Percentiles rank a stretch among this genome's conserved stretches.
Evolutionary conservation across 2,329 filamentous ascomycete species (phyloP).

Genomic region (Alternaria postmessia): DNA sequence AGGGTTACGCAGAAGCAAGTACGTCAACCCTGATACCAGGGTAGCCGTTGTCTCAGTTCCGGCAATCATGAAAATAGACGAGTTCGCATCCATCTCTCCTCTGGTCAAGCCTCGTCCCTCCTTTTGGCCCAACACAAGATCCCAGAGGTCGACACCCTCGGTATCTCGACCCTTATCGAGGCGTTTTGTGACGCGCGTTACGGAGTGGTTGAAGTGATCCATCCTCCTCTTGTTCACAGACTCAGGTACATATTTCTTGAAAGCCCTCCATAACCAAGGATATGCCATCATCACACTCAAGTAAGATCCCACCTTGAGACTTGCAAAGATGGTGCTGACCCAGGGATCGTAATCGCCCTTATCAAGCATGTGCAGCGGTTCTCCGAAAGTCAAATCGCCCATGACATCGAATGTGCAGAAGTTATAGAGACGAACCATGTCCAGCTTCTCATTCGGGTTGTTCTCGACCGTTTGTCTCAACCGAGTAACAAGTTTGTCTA

Average conservation of each 20-base stretch:
- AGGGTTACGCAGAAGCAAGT: constrained; percentile 43
- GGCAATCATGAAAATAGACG: constrained; percentile 51
- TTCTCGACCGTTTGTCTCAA: constrained; percentile 43
- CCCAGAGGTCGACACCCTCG: constrained; percentile 52
- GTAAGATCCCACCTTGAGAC: constrained; percentile 21
- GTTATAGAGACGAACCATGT: constrained; percentile 46
- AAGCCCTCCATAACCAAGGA: constrained; percentile 12
- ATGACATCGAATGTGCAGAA: constrained; percentile 47
- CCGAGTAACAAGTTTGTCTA: constrained; percentile 51
- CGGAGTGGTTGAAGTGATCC: constrained; percentile 30
- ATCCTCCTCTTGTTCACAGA: constrained; percentile 19
- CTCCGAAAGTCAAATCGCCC: constrained; percentile 45
- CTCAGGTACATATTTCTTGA: constrained; percentile 14
- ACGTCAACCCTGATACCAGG: constrained; percentile 51
- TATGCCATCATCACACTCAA: constrained; percentile 22
- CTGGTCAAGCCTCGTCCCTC: constrained; percentile 36
- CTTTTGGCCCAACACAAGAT: constrained; percentile 48
- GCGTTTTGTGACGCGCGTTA: constrained; percentile 38
- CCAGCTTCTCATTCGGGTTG: constrained; percentile 40
- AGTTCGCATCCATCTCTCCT: constrained; percentile 52
- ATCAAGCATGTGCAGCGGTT: constrained; percentile 42
- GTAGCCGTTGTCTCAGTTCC: constrained; percentile 58
- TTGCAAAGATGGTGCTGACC: constrained; percentile 34
- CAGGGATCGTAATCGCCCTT: constrained; percentile 34
- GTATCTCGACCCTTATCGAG: constrained; percentile 35